Evolutionary conservation across 371 early-diverging fungal species (phyloP).

Genomic region (Astathelohania contejeani): DNA sequence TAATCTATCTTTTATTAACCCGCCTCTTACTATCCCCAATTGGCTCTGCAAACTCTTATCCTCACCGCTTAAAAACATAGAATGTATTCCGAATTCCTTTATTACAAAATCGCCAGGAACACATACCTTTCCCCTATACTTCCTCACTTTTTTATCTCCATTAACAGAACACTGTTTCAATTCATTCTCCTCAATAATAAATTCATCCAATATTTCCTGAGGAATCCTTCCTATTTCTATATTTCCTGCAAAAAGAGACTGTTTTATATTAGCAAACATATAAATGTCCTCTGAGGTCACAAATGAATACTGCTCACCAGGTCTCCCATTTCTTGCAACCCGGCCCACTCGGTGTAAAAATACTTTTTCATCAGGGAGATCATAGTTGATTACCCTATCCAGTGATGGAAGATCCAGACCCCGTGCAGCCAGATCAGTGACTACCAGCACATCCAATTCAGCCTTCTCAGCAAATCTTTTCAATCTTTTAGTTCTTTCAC

Average conservation of each 20-base stretch:
- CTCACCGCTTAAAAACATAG: too few species aligned
- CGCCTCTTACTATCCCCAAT: too few species aligned
- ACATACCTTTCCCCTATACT: too few species aligned
- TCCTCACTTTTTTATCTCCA: too few species aligned
- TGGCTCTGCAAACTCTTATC: too few species aligned
- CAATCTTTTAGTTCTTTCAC: neutral
- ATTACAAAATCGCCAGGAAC: too few species aligned
- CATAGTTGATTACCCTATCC: constrained; percentile 86
- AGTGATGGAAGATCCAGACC: constrained; percentile 93
- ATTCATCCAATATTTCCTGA: constrained; percentile 27
- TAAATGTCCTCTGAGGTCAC: constrained; percentile 62
- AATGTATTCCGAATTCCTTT: too few species aligned
- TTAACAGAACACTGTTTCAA: too few species aligned
- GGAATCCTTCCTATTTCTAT: constrained; percentile 40
- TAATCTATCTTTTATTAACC: too few species aligned
- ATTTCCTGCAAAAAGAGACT: constrained; percentile 26
- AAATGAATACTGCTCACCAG: constrained; percentile 74
- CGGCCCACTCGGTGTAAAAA: constrained; percentile 95
- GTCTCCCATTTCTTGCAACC: constrained; percentile 78
- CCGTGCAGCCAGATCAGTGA: constrained; percentile 94
- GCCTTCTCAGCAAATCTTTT: neutral
- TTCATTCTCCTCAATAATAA: too few species aligned
- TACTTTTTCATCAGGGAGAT: constrained; percentile 76
- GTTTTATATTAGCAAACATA: constrained; percentile 36
- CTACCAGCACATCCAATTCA: constrained; percentile 57